Percentiles rank a stretch among this genome's conserved stretches.
These are phyloP conservation scores for Liquidambar formosana DNA, from an alignment of 164 flowering plant species.

Conservation along the genomic window DNA sequence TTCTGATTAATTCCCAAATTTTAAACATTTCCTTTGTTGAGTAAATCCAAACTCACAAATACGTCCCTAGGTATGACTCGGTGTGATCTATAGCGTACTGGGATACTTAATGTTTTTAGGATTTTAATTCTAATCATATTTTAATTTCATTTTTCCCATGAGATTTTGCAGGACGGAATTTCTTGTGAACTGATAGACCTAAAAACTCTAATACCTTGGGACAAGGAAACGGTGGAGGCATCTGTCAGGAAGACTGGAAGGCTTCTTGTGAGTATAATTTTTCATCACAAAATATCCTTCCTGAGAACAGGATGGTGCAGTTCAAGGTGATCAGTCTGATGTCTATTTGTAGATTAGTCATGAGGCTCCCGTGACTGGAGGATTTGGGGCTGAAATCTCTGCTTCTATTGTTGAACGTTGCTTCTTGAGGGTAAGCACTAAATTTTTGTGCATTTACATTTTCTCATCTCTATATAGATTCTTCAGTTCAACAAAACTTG, in stretches of 20 bases:
- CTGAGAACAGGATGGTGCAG: neutral
- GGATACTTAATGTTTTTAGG: neutral
- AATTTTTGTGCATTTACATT: neutral
- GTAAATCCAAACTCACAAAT: neutral
- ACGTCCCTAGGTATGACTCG: neutral
- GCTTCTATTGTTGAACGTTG: constrained; percentile 91
- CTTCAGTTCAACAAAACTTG: neutral
- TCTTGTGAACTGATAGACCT: constrained; percentile 94
- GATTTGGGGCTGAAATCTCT: constrained; percentile 97
- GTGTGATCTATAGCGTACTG: neutral
- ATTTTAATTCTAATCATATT: neutral
- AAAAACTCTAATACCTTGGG: constrained; percentile 92
- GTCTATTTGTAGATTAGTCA: constrained; percentile 74
- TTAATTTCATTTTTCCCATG: neutral
- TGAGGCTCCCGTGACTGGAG: constrained; percentile 98
- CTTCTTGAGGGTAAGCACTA: constrained; percentile 68
- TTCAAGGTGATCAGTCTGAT: constrained; percentile 11
- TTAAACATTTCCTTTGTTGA: neutral
- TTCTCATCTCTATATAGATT: neutral
- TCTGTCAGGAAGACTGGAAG: constrained; percentile 94
- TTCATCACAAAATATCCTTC: neutral
- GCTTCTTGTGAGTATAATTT: constrained; percentile 69
- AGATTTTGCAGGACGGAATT: constrained; percentile 75
- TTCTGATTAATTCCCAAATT: neutral
- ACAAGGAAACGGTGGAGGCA: constrained; percentile 90